Conservation (phyloP, 371 early-diverging fungal genomes). For the Mortierella sp. region DNA sequence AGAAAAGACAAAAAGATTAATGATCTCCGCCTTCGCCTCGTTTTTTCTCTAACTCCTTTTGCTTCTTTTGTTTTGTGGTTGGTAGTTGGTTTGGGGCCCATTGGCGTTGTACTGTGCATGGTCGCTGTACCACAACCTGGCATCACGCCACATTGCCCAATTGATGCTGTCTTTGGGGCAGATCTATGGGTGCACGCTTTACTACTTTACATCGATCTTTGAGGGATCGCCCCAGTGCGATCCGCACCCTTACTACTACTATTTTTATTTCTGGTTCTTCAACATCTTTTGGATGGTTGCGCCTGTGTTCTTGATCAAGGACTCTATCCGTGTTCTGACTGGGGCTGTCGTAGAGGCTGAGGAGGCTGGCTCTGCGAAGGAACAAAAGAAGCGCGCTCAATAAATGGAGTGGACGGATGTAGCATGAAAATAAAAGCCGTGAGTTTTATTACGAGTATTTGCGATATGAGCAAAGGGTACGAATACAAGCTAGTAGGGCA, state of each 20-base stretch:
- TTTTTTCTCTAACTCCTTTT: constrained; percentile 2
- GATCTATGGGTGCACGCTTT: constrained; percentile 80
- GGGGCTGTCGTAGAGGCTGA: constrained; percentile 3
- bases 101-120: constrained; percentile 75
- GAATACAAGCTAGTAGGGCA: too few relatives aligned
- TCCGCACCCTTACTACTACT: constrained; percentile 79
- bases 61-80: neutral
- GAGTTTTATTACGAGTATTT: neutral
- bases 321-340: constrained; percentile 11
- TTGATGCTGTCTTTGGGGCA: constrained; percentile 77
- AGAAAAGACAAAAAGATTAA: too few relatives aligned
- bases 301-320: constrained; percentile 61
- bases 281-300: constrained; percentile 80
- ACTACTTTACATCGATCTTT: constrained; percentile 74
- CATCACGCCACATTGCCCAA: constrained; percentile 77
- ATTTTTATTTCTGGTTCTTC: constrained; percentile 78
- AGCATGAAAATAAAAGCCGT: neutral
- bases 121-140: constrained; percentile 68
- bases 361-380: neutral
- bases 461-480: neutral
- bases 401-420: constrained; percentile 5
- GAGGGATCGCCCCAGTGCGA: constrained; percentile 71
- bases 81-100: constrained; percentile 80
- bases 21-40: neutral
- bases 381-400: neutral